Evolutionary conservation across 2,329 filamentous ascomycete genomes (phyloP).

Genomic region (Microthyrium microscopicum): DNA sequence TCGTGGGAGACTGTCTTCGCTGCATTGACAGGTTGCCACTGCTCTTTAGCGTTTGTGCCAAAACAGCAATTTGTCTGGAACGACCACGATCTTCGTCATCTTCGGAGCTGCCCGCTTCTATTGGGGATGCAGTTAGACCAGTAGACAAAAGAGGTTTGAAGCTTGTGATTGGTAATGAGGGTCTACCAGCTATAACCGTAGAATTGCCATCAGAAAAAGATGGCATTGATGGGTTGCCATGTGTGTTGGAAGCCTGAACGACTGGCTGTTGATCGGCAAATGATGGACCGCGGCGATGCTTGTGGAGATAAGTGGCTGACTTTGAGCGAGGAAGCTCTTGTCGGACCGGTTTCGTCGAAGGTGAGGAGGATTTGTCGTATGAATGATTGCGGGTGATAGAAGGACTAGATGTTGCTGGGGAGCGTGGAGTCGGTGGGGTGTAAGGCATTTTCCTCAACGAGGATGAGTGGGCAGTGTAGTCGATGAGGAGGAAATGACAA

Average conservation of each 20-base stretch:
- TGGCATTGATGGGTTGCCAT: conserved; percentile 46
- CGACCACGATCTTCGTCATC: conserved; percentile 6
- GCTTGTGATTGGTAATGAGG: conserved; percentile 4
- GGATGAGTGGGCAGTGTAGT: conserved; percentile 12
- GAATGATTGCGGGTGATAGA: conserved; percentile 33
- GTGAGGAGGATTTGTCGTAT: conserved; percentile 23
- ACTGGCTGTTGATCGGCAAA: conserved; percentile 59
- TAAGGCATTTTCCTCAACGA: conserved; percentile 57
- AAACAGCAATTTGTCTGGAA: conserved; percentile 1
- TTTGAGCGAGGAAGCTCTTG: conserved; percentile 31
- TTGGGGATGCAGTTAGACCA: not conserved
- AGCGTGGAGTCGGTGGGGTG: conserved; percentile 58
- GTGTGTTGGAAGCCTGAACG: conserved; percentile 65
- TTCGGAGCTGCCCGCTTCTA: conserved; percentile 1
- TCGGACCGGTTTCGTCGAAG: conserved; percentile 19
- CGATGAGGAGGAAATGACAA: conserved; percentile 28
- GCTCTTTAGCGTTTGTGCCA: conserved; percentile 4
- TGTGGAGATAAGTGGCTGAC: conserved; percentile 44
- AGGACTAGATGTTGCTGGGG: conserved; percentile 39
- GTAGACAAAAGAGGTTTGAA: not conserved
- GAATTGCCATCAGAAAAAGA: conserved; percentile 42
- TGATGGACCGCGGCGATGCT: conserved; percentile 43
- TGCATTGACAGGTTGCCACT: conserved; percentile 10
- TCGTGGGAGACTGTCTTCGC: not conserved
- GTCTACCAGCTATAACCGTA: conserved; percentile 13